Base-by-base conservation (phyloP, 129 eudicot genomes). In the Helianthus tuberosus region DNA sequence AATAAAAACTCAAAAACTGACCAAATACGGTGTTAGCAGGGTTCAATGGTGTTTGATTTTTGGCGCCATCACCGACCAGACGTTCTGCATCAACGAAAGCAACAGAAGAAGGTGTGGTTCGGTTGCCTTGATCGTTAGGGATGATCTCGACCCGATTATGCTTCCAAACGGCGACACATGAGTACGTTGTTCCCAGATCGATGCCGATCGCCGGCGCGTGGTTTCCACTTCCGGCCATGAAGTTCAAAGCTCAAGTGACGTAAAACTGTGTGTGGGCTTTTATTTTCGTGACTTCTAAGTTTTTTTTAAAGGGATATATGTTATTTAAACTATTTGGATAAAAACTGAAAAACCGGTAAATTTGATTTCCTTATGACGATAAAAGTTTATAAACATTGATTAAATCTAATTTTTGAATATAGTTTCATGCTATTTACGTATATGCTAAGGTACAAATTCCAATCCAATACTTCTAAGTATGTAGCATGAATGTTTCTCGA, bases 11-110 rank as follows among this genome's bases (percentile, higher is more conserved):
- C 32, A 27, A 27, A 27, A 27, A 27, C 32, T 53, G 15, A 54
- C 79, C 79, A 25, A 75, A 75, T 25, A 75, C n/a, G 10, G 79
- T 75, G 65, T 65, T 64, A 8, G 72, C 55, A 65, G 79, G 48
- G 66, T 75, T 75, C 66, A 75, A n/a, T 11, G 66, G 29, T n/a
- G 15, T 51, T 52, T 75, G 73, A n/a, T 66, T 66, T 25, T 75
- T 75, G 58, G 79, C 73, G 16, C 66, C 79, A 66, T 75, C 79
- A 1, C 79, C 79, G 6, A 75, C 43, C 43, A 75, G 57, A 25
- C 79, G 73, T 14, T 75, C 73, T 8, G 4, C 5, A 23, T 53
- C 73, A 5, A n/a, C 20, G 11, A 76, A 67, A 68, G 80, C 69
- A 55, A 76, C 80, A 57, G 6, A 55, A 48, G 81, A 77, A 0